Base-by-base conservation (phyloP, 2,329 filamentous ascomycete species). In the Lomentospora prolificans region DNA sequence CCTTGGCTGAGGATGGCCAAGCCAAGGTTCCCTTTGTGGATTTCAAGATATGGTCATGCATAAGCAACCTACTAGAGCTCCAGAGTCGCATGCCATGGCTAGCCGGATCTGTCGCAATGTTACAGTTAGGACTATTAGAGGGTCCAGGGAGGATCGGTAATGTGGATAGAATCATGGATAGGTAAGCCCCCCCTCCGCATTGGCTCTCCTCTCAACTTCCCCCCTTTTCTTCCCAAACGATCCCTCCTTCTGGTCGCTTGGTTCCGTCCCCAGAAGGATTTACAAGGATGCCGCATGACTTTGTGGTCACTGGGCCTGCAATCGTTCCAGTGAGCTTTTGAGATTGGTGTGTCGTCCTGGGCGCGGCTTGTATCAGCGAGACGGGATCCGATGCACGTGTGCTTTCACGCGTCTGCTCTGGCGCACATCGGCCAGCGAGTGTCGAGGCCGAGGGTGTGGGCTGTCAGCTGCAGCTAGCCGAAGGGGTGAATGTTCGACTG, bases 31-130 rank as follows among this genome's bases (percentile, higher is more conserved):
- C 90, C 55, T 79, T 96, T 62, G 72, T 94, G 58, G 79, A 80
- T 61, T 96, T 94, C 78, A 82, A 81, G 64, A 68, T 89, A 54
- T 96, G 88, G 84, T 76, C 83, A 63, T 89, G 87, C 70, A 69
- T 86, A 57, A 84, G 84, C 59, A 84, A 82, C 67, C 70, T 95
- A 60, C 72, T 90, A 62, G 84, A 90, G 75, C 71, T 96, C 66
- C 78, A 86, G 62, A 70, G 75, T 61, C 87, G 90, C 70, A 95
- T 96, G 90, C 92, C 92, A 60, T 97, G 92, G 92, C 79, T 96
- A 57, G 79, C 78, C 66, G 89, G 89, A 66, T 74, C 81, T 62
- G 69, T 94, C 58, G 87, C 87, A 57, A 80, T 96, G 70, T 69
- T 86, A 62, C 89, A 94, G 71, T 85, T 87, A 76, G 77, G 83